A percentile compares a stretch with the other conserved stretches of the same genome.
These are phyloP conservation scores for Paramecium caudatum DNA, from an alignment of 73 alveolate species.

Conservation along the genomic window DNA sequence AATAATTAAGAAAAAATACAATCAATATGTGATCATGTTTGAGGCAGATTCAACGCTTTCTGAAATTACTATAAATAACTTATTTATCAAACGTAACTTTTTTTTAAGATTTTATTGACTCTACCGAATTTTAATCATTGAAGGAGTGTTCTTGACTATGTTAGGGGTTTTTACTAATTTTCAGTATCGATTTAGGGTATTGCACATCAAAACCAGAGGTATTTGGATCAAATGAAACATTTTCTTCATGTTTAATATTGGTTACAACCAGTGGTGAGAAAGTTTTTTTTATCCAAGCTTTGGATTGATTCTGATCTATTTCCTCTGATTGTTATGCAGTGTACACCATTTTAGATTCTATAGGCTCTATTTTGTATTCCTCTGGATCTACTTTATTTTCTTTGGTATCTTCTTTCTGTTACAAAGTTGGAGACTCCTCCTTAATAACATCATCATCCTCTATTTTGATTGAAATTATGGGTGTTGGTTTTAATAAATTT, in stretches of 20 bases:
- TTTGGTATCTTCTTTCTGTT: too few relatives aligned
- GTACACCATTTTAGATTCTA: background rate
- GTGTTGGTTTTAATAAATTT: too few relatives aligned
- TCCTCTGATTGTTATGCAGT: slow-evolving; percentile 39
- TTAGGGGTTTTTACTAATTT: background rate
- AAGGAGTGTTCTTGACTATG: slow-evolving; percentile 1
- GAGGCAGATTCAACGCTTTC: background rate
- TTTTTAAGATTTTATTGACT: background rate
- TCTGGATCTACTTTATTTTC: too few relatives aligned
- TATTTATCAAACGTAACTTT: slow-evolving; percentile 18
- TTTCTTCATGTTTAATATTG: background rate
- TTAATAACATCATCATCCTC: too few relatives aligned
- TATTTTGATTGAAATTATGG: too few relatives aligned
- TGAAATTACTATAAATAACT: background rate
- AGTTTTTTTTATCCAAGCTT: background rate
- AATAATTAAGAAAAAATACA: too few relatives aligned
- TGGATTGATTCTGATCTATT: background rate
- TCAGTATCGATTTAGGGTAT: slow-evolving; percentile 7
- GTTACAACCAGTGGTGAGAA: too few relatives aligned
- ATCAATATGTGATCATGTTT: background rate
- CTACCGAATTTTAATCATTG: background rate
- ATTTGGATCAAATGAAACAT: slow-evolving; percentile 10
- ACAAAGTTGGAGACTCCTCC: too few relatives aligned
- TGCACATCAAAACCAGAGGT: background rate
- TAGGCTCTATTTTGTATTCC: too few relatives aligned